These are phyloP conservation scores for Fragaria vesca DNA, from an alignment of 306 rosid genomes.

Conservation along the genomic window DNA sequence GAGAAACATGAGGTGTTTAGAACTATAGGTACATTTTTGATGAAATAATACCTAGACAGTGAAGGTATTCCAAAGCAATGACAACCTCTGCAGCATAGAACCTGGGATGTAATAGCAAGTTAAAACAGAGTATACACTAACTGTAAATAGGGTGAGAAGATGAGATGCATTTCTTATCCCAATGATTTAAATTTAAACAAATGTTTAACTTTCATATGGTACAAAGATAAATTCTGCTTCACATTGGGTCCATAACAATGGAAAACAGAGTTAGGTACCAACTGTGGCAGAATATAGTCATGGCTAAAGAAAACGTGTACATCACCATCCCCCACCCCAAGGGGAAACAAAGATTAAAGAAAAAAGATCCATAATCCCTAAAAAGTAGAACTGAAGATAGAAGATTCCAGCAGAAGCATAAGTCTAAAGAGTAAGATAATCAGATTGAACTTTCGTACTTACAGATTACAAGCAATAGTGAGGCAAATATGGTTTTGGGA, in stretches of 20 bases:
- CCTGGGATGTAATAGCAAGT: conserved; percentile 44
- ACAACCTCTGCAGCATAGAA: conserved; percentile 93
- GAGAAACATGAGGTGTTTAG: not conserved
- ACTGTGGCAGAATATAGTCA: not conserved
- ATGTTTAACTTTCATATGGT: not conserved
- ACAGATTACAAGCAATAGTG: conserved; percentile 3
- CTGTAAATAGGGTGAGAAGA: not conserved
- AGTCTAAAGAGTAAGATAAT: not conserved
- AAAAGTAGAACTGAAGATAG: not conserved
- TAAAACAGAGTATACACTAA: conserved; percentile 12
- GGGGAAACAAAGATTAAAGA: not conserved
- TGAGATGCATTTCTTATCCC: not conserved
- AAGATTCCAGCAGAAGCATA: not conserved
- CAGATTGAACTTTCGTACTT: not conserved
- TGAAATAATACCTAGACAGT: conserved; percentile 82
- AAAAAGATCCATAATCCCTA: not conserved
- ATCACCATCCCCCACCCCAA: not conserved
- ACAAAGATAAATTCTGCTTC: conserved; percentile 9
- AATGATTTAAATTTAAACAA: not conserved
- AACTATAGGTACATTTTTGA: not conserved
- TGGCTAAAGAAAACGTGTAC: not conserved
- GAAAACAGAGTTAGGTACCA: not conserved
- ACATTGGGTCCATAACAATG: conserved; percentile 12
- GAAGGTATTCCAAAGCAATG: conserved; percentile 90
- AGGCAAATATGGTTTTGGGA: not conserved